Evolutionary conservation across 768 basidiomycete genomes (phyloP).

Genomic region (Trametes gibbosa): DNA sequence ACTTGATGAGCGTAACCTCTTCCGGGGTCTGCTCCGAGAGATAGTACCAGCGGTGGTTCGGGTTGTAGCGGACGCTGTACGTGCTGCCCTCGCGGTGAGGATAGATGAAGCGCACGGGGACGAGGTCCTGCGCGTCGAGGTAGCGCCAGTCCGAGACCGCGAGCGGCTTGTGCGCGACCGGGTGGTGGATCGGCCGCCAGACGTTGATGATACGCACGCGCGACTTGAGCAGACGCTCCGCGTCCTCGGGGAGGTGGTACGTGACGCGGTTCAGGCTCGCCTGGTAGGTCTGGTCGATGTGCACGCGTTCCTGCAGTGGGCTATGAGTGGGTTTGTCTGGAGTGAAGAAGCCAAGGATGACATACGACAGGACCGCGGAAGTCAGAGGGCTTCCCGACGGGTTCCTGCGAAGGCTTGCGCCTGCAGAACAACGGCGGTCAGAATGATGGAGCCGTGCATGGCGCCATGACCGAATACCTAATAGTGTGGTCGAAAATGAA

Average conservation of each 20-base stretch:
- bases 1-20: conserved; percentile 40
- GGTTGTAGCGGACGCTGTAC: conserved; percentile 33
- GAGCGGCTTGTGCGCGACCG: conserved; percentile 38
- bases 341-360: background rate
- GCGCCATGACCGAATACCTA: conserved; percentile 23
- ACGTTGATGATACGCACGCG: conserved; percentile 44
- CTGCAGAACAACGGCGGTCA: conserved; percentile 6
- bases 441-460: background rate
- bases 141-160: conserved; percentile 39
- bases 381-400: background rate
- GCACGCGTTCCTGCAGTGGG: conserved; percentile 33
- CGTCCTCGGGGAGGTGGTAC: conserved; percentile 38
- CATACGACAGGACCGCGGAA: conserved; percentile 34
- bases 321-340: background rate
- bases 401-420: conserved; percentile 18
- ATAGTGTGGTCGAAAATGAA: conserved; percentile 44
- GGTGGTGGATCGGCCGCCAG: conserved; percentile 41
- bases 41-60: conserved; percentile 37
- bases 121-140: conserved; percentile 36
- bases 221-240: conserved; percentile 37
- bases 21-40: conserved; percentile 36
- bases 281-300: conserved; percentile 42
- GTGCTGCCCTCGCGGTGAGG: conserved; percentile 33
- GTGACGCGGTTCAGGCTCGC: conserved; percentile 36
- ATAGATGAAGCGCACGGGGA: conserved; percentile 34